These are phyloP conservation scores for Trichoderma harzianum DNA, from an alignment of 2,329 filamentous ascomycete species.

Conservation along the genomic window DNA sequence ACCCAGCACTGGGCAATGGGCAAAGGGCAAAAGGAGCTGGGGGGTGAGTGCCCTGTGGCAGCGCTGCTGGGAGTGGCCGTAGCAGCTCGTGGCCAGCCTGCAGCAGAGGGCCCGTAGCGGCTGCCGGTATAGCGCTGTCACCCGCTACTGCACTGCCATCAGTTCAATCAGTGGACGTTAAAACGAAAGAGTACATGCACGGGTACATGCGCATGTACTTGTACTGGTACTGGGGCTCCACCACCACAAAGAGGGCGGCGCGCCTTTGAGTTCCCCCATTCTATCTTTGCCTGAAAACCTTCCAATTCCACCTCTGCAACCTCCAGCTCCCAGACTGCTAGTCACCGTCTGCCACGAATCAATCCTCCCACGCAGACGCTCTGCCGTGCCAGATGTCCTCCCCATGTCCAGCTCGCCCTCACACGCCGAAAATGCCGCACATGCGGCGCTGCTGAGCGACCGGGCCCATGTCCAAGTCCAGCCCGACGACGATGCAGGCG, in stretches of 20 bases:
- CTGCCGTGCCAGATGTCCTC: constrained; percentile 49
- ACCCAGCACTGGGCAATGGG: neutral
- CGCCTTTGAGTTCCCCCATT: constrained; percentile 4
- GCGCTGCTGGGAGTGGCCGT: neutral
- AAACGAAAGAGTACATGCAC: neutral
- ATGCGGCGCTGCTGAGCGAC: constrained; percentile 42
- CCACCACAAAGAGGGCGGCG: neutral
- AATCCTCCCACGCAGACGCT: constrained; percentile 25
- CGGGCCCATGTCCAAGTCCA: constrained; percentile 7
- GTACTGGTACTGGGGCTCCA: neutral
- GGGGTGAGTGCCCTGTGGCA: neutral
- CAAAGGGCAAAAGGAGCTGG: neutral
- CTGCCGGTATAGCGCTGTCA: neutral
- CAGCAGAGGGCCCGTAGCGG: neutral
- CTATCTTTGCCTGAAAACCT: constrained; percentile 9
- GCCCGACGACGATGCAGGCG: constrained; percentile 1
- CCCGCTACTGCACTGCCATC: neutral
- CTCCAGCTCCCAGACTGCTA: constrained; percentile 20
- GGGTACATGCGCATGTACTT: neutral
- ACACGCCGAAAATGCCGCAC: constrained; percentile 55
- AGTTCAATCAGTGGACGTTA: neutral
- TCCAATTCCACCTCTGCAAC: constrained; percentile 20
- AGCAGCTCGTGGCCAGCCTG: neutral
- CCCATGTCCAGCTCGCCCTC: constrained; percentile 55
- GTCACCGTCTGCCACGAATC: constrained; percentile 25